These are phyloP conservation scores for Aspergillus pseudoviridinutans DNA, from an alignment of 2,329 filamentous ascomycete genomes.

Conservation along the genomic window DNA sequence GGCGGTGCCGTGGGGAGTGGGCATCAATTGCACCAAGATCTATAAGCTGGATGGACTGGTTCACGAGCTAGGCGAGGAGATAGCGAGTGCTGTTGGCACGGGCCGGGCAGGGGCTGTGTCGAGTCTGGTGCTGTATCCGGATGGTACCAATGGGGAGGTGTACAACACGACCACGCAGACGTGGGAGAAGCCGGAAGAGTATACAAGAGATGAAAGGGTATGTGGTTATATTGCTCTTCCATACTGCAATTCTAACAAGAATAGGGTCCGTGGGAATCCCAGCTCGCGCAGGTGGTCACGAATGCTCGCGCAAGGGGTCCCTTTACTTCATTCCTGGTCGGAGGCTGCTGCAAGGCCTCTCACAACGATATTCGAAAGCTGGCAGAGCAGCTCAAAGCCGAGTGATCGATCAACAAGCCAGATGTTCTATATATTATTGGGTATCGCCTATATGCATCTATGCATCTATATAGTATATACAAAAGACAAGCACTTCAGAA, in stretches of 20 bases:
- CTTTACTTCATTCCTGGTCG: slow-evolving; percentile 36
- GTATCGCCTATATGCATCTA: slow-evolving; percentile 11
- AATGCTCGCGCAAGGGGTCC: slow-evolving; percentile 24
- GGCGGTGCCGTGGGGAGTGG: slow-evolving; percentile 56
- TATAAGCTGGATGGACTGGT: slow-evolving; percentile 33
- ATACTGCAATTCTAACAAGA: slow-evolving; percentile 9
- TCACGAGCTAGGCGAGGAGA: slow-evolving; percentile 31
- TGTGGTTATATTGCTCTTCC: background rate
- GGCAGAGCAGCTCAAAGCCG: slow-evolving; percentile 13
- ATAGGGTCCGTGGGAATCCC: slow-evolving; percentile 35
- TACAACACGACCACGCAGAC: slow-evolving; percentile 61
- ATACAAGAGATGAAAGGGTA: slow-evolving; percentile 18
- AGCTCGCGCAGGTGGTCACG: slow-evolving; percentile 32
- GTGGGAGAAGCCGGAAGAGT: slow-evolving; percentile 46
- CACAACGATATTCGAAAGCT: slow-evolving; percentile 34
- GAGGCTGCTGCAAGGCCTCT: slow-evolving; percentile 46
- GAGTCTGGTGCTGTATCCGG: slow-evolving; percentile 61
- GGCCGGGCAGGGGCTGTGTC: slow-evolving; percentile 28
- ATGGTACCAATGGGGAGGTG: slow-evolving; percentile 64
- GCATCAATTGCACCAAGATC: slow-evolving; percentile 60
- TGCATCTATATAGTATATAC: slow-evolving; percentile 16
- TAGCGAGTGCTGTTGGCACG: slow-evolving; percentile 3
- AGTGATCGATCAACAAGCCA: slow-evolving; percentile 1
- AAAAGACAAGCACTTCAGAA: slow-evolving; percentile 15
- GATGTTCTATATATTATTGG: slow-evolving; percentile 8